Evolutionary conservation across 306 rosid species (phyloP).

Genomic region (Prosopis cineraria): DNA sequence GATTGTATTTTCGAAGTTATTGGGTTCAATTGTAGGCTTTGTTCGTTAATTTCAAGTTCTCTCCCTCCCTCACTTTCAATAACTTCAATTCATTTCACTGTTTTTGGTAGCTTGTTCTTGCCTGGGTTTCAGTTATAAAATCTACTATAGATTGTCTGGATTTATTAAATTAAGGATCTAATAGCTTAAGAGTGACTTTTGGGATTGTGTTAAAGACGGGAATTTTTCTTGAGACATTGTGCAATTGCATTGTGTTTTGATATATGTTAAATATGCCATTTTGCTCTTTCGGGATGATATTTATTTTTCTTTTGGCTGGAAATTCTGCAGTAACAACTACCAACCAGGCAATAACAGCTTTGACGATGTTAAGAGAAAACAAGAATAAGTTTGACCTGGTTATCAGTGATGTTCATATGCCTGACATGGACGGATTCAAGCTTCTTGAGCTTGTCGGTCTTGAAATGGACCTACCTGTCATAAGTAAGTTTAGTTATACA

Average conservation of each 20-base stretch:
- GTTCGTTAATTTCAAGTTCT: background rate
- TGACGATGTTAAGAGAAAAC: slow-evolving; percentile 83
- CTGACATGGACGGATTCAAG: slow-evolving; percentile 99
- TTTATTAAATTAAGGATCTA: slow-evolving; percentile 4
- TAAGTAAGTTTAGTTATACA: slow-evolving; percentile 57
- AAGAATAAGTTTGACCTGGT: slow-evolving; percentile 83
- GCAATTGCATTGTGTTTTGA: background rate
- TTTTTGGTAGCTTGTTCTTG: slow-evolving; percentile 9
- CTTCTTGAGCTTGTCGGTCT: slow-evolving; percentile 95
- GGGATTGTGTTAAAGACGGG: background rate
- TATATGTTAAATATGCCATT: slow-evolving; percentile 7
- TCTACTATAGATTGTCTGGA: background rate
- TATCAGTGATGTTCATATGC: slow-evolving; percentile 98
- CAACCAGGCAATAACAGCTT: slow-evolving; percentile 78
- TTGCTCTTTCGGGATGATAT: slow-evolving; percentile 16
- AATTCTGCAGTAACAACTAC: slow-evolving; percentile 82
- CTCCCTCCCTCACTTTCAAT: background rate
- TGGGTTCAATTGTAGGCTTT: slow-evolving; percentile 4
- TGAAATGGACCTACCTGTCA: slow-evolving; percentile 99
- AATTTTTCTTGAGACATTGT: background rate
- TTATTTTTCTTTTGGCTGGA: slow-evolving; percentile 22
- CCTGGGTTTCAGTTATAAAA: slow-evolving; percentile 24
- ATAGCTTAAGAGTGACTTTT: background rate
- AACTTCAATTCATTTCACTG: background rate
- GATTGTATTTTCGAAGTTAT: slow-evolving; percentile 4